Base-by-base conservation (phyloP, 176 grass and related monocot genomes). In the Tillandsia fasciculata region DNA sequence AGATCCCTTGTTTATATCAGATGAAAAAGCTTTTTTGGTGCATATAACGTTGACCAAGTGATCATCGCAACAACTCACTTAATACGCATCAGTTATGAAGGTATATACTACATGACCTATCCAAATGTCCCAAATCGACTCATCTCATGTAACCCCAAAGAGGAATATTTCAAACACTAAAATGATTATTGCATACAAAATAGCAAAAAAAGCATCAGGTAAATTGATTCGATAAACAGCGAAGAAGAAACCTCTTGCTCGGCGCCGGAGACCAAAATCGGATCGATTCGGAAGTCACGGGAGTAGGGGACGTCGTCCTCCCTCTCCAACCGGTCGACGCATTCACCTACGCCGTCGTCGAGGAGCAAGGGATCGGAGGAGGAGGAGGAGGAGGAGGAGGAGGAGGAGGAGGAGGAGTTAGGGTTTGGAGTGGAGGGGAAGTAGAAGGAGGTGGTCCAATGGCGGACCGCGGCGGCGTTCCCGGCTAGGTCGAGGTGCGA, bases 371-470 rank as follows among this genome's bases (percentile, higher is more conserved):
- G 18, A 53, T 59, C 54, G 51, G 70, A 17, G 6, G 13, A 52
- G 53, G n/a, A 61, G 26, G 64, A 52, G 51, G 70, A 17, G 6
- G 13, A 52, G 53, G n/a, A 61, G 26, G 64, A 52, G 2, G 24
- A 24, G 24, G 24, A 24, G 24, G 53, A 49, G 9, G 61, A 64
- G 12, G 23, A 2, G 27, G 64, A 11, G 10, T 49, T 18, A 51
- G 56, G 26, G 26, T 64, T 61, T 9, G 10, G 12, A 20, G 15
- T 68, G 20, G 80, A 68, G 42, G 74, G 75, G 26, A 84, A 82
- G 81, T 90, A 85, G 82, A 93, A 90, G 69, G 89, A 84, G 65
- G 80, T 90, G 72, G 87, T 88, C 89, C 89, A 99, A 76, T 75
- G 85, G 71, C 87, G 85, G 20, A 92, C 86, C 18, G 77, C 81